Base-by-base conservation (phyloP, 2,329 filamentous ascomycete genomes). In the Aspergillus sp. region DNA sequence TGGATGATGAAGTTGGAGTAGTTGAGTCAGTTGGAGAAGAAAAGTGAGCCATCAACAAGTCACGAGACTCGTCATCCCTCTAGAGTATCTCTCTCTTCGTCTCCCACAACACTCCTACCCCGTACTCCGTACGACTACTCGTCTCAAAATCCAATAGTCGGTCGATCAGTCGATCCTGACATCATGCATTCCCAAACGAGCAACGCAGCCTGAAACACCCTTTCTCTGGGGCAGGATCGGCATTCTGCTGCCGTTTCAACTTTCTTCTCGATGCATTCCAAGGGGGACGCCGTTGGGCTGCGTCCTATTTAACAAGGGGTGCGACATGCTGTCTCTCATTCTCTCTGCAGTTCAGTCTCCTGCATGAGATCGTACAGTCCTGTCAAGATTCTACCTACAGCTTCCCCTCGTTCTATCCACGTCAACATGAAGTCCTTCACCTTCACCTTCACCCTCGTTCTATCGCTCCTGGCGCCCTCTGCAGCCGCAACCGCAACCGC, bases 91-190 rank as follows among this genome's bases (percentile, higher is more conserved):
- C n/a, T n/a, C n/a, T n/a, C n/a, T n/a, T n/a, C n/a, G n/a, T n/a
- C n/a, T n/a, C n/a, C n/a, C n/a, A n/a, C n/a, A n/a, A n/a, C n/a
- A n/a, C n/a, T n/a, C n/a, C n/a, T n/a, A n/a, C n/a, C n/a, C n/a
- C n/a, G n/a, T n/a, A n/a, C n/a, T n/a, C n/a, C n/a, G n/a, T n/a
- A n/a, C n/a, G n/a, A n/a, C n/a, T n/a, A n/a, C n/a, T 45, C 29
- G 54, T 56, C 50, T 58, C 56, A 58, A 50, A 54, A 53, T 50
- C 29, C 57, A 55, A 61, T 61, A 61, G 53, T 52, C 41, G 19
- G 58, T 40, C 47, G 57, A 57, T 61, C 58, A 17, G 25, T 29
- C 25, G 25, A 29, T 29, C 25, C 43, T 59, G 45, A 61, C 55
- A 57, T 56, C 52, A 55, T 46, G 38, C 19, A 45, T 36, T 25